Base-by-base conservation (phyloP, 2,329 filamentous ascomycete species). In the Emmonsia crescens region DNA sequence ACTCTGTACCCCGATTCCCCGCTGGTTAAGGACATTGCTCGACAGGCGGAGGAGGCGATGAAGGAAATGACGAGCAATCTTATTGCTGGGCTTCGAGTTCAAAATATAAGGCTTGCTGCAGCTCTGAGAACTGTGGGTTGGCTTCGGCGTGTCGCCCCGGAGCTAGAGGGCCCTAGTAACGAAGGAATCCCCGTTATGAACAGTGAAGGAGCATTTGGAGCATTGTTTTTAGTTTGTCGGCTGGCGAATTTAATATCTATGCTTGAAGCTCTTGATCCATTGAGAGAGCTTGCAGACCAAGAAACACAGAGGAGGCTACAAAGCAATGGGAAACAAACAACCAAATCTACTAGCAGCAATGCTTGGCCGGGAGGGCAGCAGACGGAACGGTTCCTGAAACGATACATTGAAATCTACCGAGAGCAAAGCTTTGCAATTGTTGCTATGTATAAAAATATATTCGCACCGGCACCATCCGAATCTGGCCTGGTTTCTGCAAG, bases 401-500 rank as follows among this genome's bases (percentile, higher is more conserved):
- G 92, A 56, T 99, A 96, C 74, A 89, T 99, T 68, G 94, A 99
- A 72, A 91, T 99, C 33, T 97, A 97, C 73, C 88, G 94, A 59
- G 94, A 99, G 75, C 94, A 99, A 75, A 96, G 90, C 72, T 99
- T 99, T 73, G 89, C 88, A 51, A 96, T 97, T 63, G 85, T 97
- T 33, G 96, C 91, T 62, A 91, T 97, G 82, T 96, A 95, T 75
- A 89, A 87, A 69, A 94, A 88, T 69, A 91, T 97, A 60, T 96
- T 96, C 69, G 86, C 88, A 0, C 80, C 83, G 2, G 81, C 85
- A 29, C 71, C 76, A 38, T 69, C 73, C 3, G 73, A 75, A 14
- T 67, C 71, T 1, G 73, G 74, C 1, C 61, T 69, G 44, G 67
- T 68, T 16, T 64, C 68, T 55, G 61, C 69, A 12, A 66, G 66